A percentile compares a stretch with the other conserved stretches of the same genome.
Conservation (phyloP, 2,329 filamentous ascomycete species). For the Fusarium pseudoanthophilum region DNA sequence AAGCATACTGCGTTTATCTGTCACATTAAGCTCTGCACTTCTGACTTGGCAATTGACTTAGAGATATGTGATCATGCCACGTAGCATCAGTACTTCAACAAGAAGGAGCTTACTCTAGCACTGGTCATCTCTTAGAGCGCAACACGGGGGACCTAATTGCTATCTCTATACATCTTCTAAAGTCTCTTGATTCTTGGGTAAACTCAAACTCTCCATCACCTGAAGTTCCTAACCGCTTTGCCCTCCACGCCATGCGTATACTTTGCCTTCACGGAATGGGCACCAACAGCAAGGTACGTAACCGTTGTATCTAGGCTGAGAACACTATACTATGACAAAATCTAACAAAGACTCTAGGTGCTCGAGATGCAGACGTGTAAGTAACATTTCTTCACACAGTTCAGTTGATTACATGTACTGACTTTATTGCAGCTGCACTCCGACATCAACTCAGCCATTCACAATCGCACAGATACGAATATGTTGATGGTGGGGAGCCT, state of each 20-base stretch:
- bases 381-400: neutral
- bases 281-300: slow-evolving; percentile 2
- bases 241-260: neutral
- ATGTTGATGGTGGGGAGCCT: neutral
- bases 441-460: slow-evolving; percentile 3
- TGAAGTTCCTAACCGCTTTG: neutral
- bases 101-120: too few relatives aligned
- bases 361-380: slow-evolving; percentile 10
- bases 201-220: neutral
- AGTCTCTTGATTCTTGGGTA: neutral
- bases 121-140: neutral
- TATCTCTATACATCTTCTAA: neutral
- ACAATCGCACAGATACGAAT: slow-evolving; percentile 3
- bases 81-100: neutral
- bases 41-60: neutral
- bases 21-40: neutral
- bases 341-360: neutral
- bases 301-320: neutral
- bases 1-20: neutral
- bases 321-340: neutral
- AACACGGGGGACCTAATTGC: too few relatives aligned
- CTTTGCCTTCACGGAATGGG: slow-evolving; percentile 12
- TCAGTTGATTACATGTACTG: neutral
- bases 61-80: neutral
- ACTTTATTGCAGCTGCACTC: neutral